Evolutionary conservation across 345 rosid species (phyloP), one percentile per base, ranked within the genome.

Genomic region (Noccaea bulbosa): DNA sequence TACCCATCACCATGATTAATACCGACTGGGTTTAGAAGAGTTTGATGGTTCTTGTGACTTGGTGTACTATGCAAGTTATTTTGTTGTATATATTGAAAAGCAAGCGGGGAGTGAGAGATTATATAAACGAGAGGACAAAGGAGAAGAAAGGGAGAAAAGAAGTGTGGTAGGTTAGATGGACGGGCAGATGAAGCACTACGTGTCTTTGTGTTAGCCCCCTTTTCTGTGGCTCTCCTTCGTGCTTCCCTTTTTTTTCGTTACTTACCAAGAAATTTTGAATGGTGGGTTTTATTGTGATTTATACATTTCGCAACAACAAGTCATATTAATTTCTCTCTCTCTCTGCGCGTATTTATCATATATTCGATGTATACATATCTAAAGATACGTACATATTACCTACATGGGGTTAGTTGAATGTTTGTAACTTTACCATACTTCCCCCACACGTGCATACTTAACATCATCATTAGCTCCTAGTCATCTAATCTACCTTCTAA

Each of bases 161-260:
- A 43, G 7, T 48, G 79, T 78, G 82, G 73, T 85, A 76, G 87
- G 87, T 83, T 77, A 17, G 63, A 80, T 50, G 75, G 78, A 74
- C 79, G 84, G 87, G 84, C 66, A 78, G 84, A 30, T 85, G 72
- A 50, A 54, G 67, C 8, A 48, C 71, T 79, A 80, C 89, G 89
- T 80, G 89, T 64, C 24, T 22, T 0, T 35, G 53, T 39, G 54
- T 57, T 75, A 75, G 48, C 46, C 4, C 38, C 32, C 33, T 35
- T 74, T 67, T 74, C 10, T 65, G 73, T 67, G 78, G 78, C 53
- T 74, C 56, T 54, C 56, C 46, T 67, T 52, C 49, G 45, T 51
- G 55, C 73, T 45, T 33, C 62, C 55, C 64, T 39, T n/a, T 39
- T 41, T 41, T 69, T 32, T 59, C 73, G 69, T 67, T 74, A 74